Evolutionary conservation across 2,329 filamentous ascomycete genomes (phyloP).

Genomic region (Neonectria coccinea): DNA sequence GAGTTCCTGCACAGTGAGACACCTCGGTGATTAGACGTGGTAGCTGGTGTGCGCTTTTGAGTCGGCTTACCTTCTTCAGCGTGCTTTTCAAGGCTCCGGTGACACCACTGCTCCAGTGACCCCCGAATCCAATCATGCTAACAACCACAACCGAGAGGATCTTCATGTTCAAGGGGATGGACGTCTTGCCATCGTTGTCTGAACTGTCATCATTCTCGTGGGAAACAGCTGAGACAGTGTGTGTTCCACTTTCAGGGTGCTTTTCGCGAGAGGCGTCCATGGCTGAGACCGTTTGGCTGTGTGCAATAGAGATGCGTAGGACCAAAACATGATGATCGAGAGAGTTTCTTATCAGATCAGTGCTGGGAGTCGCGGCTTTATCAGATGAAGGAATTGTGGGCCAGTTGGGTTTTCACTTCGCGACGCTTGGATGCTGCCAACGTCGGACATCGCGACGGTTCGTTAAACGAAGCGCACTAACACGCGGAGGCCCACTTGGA

Average conservation of each 20-base stretch:
- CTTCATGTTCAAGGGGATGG: conserved; percentile 48
- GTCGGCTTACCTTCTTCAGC: conserved; percentile 61
- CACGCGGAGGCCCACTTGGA: conserved; percentile 16
- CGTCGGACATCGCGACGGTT: neutral
- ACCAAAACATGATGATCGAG: conserved; percentile 9
- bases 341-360: conserved; percentile 26
- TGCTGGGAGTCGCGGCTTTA: conserved; percentile 31
- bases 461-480: conserved; percentile 22
- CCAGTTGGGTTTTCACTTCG: conserved; percentile 9
- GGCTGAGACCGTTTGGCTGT: neutral
- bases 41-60: accelerated
- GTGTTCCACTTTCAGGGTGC: conserved; percentile 14
- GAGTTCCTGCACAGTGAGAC: conserved; percentile 54
- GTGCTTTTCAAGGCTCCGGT: conserved; percentile 72
- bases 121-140: conserved; percentile 68
- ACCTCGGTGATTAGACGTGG: neutral
- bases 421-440: neutral
- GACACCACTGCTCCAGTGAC: conserved; percentile 70
- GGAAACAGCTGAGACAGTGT: conserved; percentile 18
- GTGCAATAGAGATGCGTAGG: neutral
- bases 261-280: conserved; percentile 27
- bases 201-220: conserved; percentile 31
- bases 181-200: conserved; percentile 37
- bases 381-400: conserved; percentile 41
- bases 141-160: conserved; percentile 60